Base-by-base conservation (phyloP, 2,329 filamentous ascomycete genomes). In the Karstenula rhodostoma region DNA sequence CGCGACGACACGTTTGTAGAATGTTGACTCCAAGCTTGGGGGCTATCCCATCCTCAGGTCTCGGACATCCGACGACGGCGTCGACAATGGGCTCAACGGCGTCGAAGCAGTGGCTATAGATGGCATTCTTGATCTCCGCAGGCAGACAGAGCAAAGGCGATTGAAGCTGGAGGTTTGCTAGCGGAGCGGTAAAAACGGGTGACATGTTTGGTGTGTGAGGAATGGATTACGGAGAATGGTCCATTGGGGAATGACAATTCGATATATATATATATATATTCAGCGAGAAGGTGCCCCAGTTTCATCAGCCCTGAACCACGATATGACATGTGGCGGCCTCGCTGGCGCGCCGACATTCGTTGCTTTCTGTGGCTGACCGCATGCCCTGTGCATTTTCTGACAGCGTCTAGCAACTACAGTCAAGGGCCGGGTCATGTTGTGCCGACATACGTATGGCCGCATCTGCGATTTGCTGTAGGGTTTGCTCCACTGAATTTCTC, bases 1-100 rank as follows among this genome's bases (percentile, higher is more conserved):
- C 58, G 33, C 71, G 63, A 35, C 73, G 73, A 58, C 77, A 80
- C 17, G 76, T 78, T 42, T 71, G 75, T 8, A 79, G 66, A 15
- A 80, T 64, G n/a, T 67, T 61, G 5, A 70, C 55, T 10, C 71
- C 67, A n/a, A 74, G 63, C 17, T 43, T 32, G 13, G 61, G 65
- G 19, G 50, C 50, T 59, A 43, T 17, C 42, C 57, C 32, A 49
- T 42, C 48, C 25, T 51, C 22, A 47, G 57, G 29, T 12, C 44
- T 25, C 3, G 59, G 23, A n/a, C 40, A 54, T n/a, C 64, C 59
- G 23, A 61, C 60, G 8, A 70, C 65, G n/a, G 67, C 60, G 33
- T 78, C 69, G 42, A 68, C 56, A 49, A 77, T 70, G 15, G 72
- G 67, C 29, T 55, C 49, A 23, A 65, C 63, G 12, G 70, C 59